phyloP scores from a whole-genome alignment of 1,284 basidiomycete species.

The Phellopilus nigrolimitatus region DNA sequence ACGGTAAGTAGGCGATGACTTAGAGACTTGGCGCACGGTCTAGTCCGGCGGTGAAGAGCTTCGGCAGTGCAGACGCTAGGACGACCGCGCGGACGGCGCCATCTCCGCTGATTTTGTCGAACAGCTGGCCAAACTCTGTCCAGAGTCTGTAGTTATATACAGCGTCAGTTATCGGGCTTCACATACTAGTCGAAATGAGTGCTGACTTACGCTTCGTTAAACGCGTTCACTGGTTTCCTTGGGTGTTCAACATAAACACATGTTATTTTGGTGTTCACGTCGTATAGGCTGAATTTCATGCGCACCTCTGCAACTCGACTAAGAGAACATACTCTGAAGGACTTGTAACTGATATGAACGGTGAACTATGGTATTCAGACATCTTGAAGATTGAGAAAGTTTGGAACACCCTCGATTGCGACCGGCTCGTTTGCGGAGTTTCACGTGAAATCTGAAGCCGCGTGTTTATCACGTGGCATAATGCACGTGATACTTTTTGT shows the following conservation, averaged over 20 bases:
- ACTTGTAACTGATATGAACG: conserved; percentile 46
- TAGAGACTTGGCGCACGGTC: conserved; percentile 52
- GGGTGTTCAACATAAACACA: neutral
- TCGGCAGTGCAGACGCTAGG: conserved; percentile 63
- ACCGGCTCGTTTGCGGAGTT: too few species aligned
- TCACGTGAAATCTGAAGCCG: too few species aligned
- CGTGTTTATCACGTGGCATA: too few species aligned
- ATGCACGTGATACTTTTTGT: too few species aligned
- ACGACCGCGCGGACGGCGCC: conserved; percentile 66
- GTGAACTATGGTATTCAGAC: neutral
- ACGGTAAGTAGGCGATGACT: conserved; percentile 16
- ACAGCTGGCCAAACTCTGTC: conserved; percentile 59
- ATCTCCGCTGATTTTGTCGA: conserved; percentile 53
- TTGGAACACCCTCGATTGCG: too few species aligned
- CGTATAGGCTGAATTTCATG: neutral
- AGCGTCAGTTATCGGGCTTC: conserved; percentile 2
- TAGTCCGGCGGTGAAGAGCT: conserved; percentile 77
- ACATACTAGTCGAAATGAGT: neutral
- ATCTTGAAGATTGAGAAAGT: neutral
- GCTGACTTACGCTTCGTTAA: conserved; percentile 49
- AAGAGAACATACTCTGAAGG: conserved; percentile 49
- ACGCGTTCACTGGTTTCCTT: conserved; percentile 78
- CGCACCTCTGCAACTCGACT: conserved; percentile 52
- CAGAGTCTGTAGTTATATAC: conserved; percentile 53
- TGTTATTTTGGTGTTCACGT: neutral